Conservation (phyloP, 768 basidiomycete genomes). For the Collybia mongolica region DNA sequence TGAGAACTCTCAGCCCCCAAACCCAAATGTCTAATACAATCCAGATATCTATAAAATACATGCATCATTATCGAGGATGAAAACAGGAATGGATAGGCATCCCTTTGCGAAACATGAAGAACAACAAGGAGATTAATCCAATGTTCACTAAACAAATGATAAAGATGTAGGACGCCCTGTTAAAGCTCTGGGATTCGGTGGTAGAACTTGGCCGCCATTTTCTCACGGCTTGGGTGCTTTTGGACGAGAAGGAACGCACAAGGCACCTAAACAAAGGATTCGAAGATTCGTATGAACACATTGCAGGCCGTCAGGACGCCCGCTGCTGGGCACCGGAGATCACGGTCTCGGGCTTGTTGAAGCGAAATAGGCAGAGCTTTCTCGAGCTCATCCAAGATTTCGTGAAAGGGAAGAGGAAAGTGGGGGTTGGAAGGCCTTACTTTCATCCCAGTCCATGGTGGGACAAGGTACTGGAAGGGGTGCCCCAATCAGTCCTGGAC, state of each 20-base stretch:
- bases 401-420: background rate
- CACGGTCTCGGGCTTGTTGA: conserved; percentile 7
- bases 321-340: conserved; percentile 19
- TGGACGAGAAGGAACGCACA: conserved; percentile 11
- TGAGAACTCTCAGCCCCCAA: too few species aligned
- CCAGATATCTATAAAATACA: too few species aligned
- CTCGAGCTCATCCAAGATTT: conserved; percentile 1
- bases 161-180: background rate
- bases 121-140: background rate
- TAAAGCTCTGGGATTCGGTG: conserved; percentile 2
- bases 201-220: conserved; percentile 2
- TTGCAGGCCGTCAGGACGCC: conserved; percentile 5
- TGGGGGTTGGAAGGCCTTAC: conserved; percentile 6
- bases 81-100: too few species aligned
- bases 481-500: background rate
- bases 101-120: too few species aligned
- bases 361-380: conserved; percentile 2
- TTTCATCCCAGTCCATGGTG: conserved; percentile 16
- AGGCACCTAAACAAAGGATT: conserved; percentile 13
- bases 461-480: conserved; percentile 4
- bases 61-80: too few species aligned
- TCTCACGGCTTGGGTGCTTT: conserved; percentile 14
- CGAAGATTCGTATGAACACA: conserved; percentile 4
- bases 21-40: too few species aligned
- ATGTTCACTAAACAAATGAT: background rate